phyloP scores from a whole-genome alignment of 306 rosid genomes.

The Prunus armeniaca region DNA sequence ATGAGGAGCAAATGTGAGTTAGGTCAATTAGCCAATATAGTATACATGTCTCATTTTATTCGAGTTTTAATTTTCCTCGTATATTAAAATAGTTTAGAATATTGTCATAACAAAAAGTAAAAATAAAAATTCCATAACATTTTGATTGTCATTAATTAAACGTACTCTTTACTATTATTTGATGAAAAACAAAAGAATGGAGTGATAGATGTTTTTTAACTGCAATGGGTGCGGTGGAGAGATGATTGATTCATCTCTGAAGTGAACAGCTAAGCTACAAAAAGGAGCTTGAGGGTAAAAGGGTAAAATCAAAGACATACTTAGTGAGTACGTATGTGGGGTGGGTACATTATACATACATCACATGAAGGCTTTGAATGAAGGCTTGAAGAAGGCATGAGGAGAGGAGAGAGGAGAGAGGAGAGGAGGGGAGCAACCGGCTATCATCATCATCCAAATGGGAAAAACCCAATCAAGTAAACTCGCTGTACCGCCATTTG shows the following conservation, averaged over 20 bases:
- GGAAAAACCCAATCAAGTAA: background rate
- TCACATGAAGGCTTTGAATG: background rate
- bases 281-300: background rate
- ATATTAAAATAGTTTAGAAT: no score
- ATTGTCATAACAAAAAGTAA: no score
- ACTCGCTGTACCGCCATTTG: background rate
- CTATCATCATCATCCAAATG: background rate
- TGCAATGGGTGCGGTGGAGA: background rate
- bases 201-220: no score
- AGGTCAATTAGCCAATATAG: no score
- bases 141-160: no score
- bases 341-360: background rate
- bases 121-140: no score
- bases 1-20: no score
- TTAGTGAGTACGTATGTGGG: background rate
- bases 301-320: slow-evolving; percentile 9
- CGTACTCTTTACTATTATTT: no score
- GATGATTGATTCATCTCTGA: background rate
- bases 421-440: no score
- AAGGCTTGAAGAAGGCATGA: background rate
- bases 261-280: background rate
- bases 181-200: no score
- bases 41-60: no score
- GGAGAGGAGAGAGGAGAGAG: background rate
- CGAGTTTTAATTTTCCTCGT: no score